phyloP scores from a whole-genome alignment of 2,329 filamentous ascomycete genomes.

The Sarocladium strictum region DNA sequence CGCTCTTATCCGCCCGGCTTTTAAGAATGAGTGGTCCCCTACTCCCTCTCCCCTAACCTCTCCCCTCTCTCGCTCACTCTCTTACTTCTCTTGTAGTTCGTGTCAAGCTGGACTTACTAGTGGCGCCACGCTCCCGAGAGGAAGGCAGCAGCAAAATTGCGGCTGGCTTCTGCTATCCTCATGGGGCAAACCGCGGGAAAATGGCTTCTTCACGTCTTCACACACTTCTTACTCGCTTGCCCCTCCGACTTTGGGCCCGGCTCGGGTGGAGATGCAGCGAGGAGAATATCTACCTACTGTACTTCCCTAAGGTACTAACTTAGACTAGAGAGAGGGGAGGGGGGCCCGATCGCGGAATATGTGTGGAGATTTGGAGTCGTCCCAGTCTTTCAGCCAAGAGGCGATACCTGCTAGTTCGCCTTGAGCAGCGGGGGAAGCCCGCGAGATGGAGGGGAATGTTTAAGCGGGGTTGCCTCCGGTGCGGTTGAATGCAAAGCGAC shows the following conservation, averaged over 20 bases:
- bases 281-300: not conserved
- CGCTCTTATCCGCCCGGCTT: slow-evolving; percentile 1
- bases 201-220: no score
- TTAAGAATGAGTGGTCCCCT: no score
- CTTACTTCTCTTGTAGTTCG: no score
- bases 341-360: not conserved
- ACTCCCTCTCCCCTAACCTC: no score
- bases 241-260: not conserved
- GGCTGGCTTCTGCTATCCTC: no score
- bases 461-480: not conserved
- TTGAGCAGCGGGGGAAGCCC: slow-evolving; percentile 5
- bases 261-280: slow-evolving; percentile 5
- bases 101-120: no score
- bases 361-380: not conserved
- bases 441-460: not conserved
- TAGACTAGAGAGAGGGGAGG: not conserved
- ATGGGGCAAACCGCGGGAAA: no score
- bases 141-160: no score
- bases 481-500: slow-evolving; percentile 6
- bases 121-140: no score
- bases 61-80: no score
- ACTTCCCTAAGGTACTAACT: not conserved
- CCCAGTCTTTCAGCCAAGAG: no score
- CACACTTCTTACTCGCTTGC: not conserved
- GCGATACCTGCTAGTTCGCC: no score